Conservation (phyloP, 345 rosid species). For the Eucalyptus pumila region DNA sequence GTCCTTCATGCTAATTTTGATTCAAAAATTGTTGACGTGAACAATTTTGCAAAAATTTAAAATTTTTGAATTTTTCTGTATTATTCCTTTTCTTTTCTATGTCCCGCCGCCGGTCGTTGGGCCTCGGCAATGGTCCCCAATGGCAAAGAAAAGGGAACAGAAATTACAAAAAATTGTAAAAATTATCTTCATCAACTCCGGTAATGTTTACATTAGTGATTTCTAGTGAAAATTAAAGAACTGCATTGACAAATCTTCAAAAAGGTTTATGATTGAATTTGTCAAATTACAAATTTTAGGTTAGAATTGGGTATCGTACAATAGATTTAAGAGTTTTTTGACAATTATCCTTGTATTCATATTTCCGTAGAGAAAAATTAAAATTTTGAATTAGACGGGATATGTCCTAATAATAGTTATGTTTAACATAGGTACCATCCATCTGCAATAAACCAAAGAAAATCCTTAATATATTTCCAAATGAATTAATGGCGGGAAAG, state of each 20-base stretch:
- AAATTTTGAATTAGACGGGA: neutral
- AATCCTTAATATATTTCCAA: neutral
- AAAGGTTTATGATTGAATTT: neutral
- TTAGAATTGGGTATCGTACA: too few relatives aligned
- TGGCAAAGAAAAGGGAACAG: neutral
- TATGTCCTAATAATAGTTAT: too few relatives aligned
- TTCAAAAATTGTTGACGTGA: too few relatives aligned
- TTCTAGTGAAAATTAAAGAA: neutral
- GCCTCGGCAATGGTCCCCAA: neutral
- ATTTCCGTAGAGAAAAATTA: neutral
- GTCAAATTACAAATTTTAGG: neutral
- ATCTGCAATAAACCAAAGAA: neutral
- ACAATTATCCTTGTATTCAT: too few relatives aligned
- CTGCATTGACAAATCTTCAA: neutral
- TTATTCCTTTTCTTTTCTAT: neutral
- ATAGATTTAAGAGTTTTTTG: too few relatives aligned
- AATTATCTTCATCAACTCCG: neutral
- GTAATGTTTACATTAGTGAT: neutral
- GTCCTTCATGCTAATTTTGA: too few relatives aligned
- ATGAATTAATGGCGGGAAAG: neutral
- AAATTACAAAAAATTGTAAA: too few relatives aligned
- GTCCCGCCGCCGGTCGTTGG: rapidly evolving
- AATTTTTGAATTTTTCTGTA: too few relatives aligned
- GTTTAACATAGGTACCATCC: neutral
- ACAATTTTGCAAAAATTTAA: neutral